Conservation (phyloP, 2,329 filamentous ascomycete species). For the Penicillium nordicum region DNA sequence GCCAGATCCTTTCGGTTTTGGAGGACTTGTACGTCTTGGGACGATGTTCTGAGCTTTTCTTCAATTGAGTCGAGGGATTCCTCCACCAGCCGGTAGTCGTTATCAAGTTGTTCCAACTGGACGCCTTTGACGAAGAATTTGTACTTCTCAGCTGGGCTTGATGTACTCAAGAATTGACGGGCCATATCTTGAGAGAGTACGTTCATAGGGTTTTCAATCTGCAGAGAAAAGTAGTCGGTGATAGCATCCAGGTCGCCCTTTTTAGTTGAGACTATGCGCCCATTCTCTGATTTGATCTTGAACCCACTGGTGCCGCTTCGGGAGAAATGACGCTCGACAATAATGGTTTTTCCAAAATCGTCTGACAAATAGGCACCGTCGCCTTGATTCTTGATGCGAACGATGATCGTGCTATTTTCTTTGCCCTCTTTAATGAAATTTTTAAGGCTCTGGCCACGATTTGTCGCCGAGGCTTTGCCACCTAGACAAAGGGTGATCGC, state of each 20-base stretch:
- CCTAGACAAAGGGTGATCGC: slow-evolving; percentile 92
- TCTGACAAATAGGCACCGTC: slow-evolving; percentile 79
- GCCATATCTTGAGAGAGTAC: slow-evolving; percentile 94
- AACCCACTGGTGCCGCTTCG: slow-evolving; percentile 73
- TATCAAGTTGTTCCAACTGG: slow-evolving; percentile 85
- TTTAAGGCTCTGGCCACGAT: slow-evolving; percentile 84
- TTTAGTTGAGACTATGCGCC: slow-evolving; percentile 72
- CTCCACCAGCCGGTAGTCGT: slow-evolving; percentile 81
- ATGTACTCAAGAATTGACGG: slow-evolving; percentile 84
- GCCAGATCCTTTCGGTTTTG: slow-evolving; percentile 59
- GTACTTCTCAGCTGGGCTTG: slow-evolving; percentile 81
- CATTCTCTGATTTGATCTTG: slow-evolving; percentile 74
- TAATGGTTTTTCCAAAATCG: slow-evolving; percentile 77
- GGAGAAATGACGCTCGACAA: slow-evolving; percentile 86
- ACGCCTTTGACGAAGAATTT: slow-evolving; percentile 95
- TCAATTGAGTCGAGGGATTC: slow-evolving; percentile 73
- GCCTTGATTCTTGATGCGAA: slow-evolving; percentile 88
- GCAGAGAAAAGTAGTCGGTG: slow-evolving; percentile 85
- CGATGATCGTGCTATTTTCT: slow-evolving; percentile 67
- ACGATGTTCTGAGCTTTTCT: slow-evolving; percentile 58
- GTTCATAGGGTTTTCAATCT: slow-evolving; percentile 96
- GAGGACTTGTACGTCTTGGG: slow-evolving; percentile 62
- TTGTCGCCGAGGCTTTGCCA: slow-evolving; percentile 87
- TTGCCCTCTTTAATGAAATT: slow-evolving; percentile 86
- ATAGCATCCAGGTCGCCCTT: slow-evolving; percentile 88